These are phyloP conservation scores for Fusarium nelsonii DNA, from an alignment of 2,329 filamentous ascomycete genomes.

Conservation along the genomic window DNA sequence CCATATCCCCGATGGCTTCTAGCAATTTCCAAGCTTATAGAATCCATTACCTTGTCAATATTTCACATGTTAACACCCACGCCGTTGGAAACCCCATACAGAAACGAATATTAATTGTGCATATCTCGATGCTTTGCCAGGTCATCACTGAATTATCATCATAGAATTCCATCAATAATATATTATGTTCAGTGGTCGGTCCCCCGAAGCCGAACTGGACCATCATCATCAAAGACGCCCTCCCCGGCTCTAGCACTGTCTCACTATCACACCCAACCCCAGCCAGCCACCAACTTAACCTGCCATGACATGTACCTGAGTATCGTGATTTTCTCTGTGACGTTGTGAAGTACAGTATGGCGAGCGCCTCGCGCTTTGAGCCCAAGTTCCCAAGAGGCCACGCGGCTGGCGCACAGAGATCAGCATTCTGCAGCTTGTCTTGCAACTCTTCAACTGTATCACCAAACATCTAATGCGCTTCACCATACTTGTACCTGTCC, in stretches of 20 bases:
- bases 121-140: constrained; percentile 13
- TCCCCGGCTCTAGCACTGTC: constrained; percentile 24
- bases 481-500: constrained; percentile 3
- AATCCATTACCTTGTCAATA: constrained; percentile 22
- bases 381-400: constrained; percentile 2
- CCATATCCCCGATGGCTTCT: constrained; percentile 21
- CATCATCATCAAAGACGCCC: constrained; percentile 20
- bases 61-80: constrained; percentile 10
- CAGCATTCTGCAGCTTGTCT: constrained; percentile 2
- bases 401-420: constrained; percentile 22
- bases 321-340: neutral
- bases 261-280: constrained; percentile 20
- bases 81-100: neutral
- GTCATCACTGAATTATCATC: constrained; percentile 28
- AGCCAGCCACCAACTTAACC: neutral
- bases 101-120: neutral
- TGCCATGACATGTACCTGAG: neutral
- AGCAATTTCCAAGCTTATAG: constrained; percentile 20
- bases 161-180: constrained; percentile 11
- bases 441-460: constrained; percentile 2
- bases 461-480: neutral
- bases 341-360: neutral
- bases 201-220: constrained; percentile 8
- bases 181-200: constrained; percentile 15
- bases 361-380: neutral